Evolutionary conservation across 768 basidiomycete genomes (phyloP).

Genomic region (Mycena sanguinolenta): DNA sequence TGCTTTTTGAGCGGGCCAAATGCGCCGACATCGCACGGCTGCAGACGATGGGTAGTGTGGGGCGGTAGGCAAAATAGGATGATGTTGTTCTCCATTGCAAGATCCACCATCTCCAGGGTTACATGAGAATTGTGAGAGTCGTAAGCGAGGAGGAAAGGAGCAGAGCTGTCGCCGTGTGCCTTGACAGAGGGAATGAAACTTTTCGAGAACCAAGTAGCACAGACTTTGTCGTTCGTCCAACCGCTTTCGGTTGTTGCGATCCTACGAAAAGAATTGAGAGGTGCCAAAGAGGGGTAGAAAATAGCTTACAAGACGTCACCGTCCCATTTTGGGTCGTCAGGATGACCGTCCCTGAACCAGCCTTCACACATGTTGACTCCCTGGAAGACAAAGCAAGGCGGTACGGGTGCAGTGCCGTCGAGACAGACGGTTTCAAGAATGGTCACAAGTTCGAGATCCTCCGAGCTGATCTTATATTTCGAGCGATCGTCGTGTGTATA

Average conservation of each 20-base stretch:
- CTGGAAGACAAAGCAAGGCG: constrained; percentile 22
- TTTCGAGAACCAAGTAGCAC: too few species aligned
- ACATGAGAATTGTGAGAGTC: constrained; percentile 55
- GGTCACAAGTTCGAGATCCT: constrained; percentile 26
- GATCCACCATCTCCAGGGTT: constrained; percentile 39
- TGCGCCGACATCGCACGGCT: constrained; percentile 60
- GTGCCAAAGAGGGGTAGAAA: constrained; percentile 1
- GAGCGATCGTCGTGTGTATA: not conserved
- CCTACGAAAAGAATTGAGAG: constrained; percentile 40
- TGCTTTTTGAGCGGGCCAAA: constrained; percentile 50
- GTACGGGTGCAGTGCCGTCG: constrained; percentile 5
- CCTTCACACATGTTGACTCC: constrained; percentile 9
- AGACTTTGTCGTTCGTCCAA: constrained; percentile 56
- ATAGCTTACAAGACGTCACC: constrained; percentile 38
- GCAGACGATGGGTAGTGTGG: constrained; percentile 58
- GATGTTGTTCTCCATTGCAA: constrained; percentile 48
- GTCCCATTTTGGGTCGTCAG: constrained; percentile 20
- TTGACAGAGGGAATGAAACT: too few species aligned
- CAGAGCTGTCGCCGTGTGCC: too few species aligned
- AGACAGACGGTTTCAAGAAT: constrained; percentile 6
- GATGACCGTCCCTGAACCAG: constrained; percentile 13
- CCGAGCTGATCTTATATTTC: constrained; percentile 21
- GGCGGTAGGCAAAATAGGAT: constrained; percentile 53
- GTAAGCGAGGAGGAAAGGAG: too few species aligned
- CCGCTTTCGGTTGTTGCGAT: constrained; percentile 53